phyloP scores from a whole-genome alignment of 2,329 filamentous ascomycete species.

The Colletotrichum tabaci region DNA sequence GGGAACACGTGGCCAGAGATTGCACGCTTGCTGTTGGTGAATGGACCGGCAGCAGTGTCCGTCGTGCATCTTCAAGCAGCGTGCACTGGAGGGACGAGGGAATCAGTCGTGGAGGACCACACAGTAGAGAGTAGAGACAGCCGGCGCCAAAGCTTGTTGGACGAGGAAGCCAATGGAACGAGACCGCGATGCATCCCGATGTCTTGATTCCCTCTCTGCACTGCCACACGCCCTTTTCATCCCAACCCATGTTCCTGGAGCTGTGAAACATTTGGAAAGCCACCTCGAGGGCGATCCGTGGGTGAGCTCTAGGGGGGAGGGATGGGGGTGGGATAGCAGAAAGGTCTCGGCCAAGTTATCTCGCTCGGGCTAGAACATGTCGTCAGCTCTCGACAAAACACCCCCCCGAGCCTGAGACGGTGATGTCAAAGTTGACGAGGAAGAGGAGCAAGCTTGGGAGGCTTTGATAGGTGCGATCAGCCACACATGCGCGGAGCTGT shows the following conservation, averaged over 20 bases:
- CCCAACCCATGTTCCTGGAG: background rate
- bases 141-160: background rate
- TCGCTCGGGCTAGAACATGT: constrained; percentile 10
- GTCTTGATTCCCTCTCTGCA: background rate
- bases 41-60: background rate
- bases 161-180: background rate
- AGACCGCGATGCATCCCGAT: background rate
- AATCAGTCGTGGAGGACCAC: background rate
- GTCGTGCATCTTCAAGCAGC: background rate
- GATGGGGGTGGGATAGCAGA: background rate
- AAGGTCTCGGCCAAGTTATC: constrained; percentile 6
- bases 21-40: background rate
- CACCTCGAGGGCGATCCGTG: background rate
- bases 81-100: background rate
- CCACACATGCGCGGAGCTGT: constrained; percentile 18
- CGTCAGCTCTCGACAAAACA: constrained; percentile 7
- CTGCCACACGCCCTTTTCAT: background rate
- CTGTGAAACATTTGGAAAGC: background rate
- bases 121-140: background rate
- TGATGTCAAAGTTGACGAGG: constrained; percentile 33
- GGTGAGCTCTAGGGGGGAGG: background rate
- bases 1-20: background rate
- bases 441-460: background rate
- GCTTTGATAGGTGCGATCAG: constrained; percentile 36
- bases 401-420: constrained; percentile 12